Percentiles rank a stretch among this genome's conserved stretches.
These are phyloP conservation scores for Triticum monococcum DNA, from an alignment of 176 grass and related monocot species.

Conservation along the genomic window DNA sequence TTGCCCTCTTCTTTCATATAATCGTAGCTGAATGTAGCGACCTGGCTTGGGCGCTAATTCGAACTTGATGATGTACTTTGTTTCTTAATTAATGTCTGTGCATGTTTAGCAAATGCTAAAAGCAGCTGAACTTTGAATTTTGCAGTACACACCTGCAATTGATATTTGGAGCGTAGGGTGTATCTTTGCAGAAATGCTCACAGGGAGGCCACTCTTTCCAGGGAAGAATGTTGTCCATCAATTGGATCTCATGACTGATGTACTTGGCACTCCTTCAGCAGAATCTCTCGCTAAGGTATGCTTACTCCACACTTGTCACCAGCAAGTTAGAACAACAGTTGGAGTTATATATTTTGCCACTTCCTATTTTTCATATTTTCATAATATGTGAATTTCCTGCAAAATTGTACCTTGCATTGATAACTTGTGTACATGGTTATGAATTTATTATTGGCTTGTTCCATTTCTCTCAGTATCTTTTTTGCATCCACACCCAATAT, in stretches of 20 bases:
- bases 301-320: not conserved
- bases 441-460: slow-evolving; percentile 9
- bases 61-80: slow-evolving; percentile 14
- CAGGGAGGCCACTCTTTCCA: slow-evolving; percentile 87
- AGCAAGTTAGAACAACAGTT: not conserved
- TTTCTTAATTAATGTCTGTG: not conserved
- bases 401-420: slow-evolving; percentile 1
- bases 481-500: not conserved
- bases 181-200: slow-evolving; percentile 93
- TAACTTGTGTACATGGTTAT: not conserved
- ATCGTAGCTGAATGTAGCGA: not conserved
- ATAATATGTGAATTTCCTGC: not conserved
- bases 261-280: slow-evolving; percentile 80
- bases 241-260: slow-evolving; percentile 89
- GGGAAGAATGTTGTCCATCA: slow-evolving; percentile 98
- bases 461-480: not conserved
- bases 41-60: not conserved
- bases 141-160: slow-evolving; percentile 93
- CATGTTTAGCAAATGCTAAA: slow-evolving; percentile 8
- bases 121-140: slow-evolving; percentile 34
- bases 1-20: not conserved
- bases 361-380: slow-evolving; percentile 12
- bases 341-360: not conserved
- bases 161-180: slow-evolving; percentile 95
- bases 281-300: slow-evolving; percentile 79